Evolutionary conservation across 495 filamentous ascomycete genomes (phyloP), one percentile per base, ranked within the genome.

Genomic region (Thermothielavioides terrestris): DNA sequence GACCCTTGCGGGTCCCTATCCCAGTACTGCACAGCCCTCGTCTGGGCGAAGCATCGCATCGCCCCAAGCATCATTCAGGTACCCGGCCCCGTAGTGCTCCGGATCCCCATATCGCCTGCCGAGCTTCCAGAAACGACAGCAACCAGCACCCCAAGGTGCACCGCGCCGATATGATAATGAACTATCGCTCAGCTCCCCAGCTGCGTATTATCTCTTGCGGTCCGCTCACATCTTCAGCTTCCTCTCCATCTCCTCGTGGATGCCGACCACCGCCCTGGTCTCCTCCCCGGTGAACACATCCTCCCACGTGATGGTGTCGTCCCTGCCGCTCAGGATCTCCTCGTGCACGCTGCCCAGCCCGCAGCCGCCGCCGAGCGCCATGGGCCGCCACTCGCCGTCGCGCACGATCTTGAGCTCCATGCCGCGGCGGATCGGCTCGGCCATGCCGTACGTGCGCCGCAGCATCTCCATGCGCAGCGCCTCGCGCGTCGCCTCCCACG

Each of bases 241-340:
- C 69, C 80, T 76, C 83, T 97, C 91, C 83, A 96, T 90, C 80
- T 97, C 91, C 53, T 85, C 81, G 51, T 95, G 89, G 64, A 95
- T 82, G 43, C 80, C 68, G 26, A 84, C 79, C 14, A 77, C 65
- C 50, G 80, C 77, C 52, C 83, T 80, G 71, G 66, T 78, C 69
- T 78, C 86, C 73, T 87, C 70, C 58, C 83, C 82, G 12, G 67
- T 79, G 67, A 83, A 98, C 20, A 98, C 81, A 77, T 95, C 90
- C 79, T 96, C 90, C 90, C 90, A 96, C 9, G 71, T 77, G 62
- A 89, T 70, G 60, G 78, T 81, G 18, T 71, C 61, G 70, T 94
- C 89, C 62, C 80, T 70, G n/a, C 89, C 89, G 35, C 65, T 73
- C 65, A 96, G 68, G 53, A 95, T 85, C 72, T 95, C 90, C 71